Base-by-base conservation (phyloP, 2,329 filamentous ascomycete genomes). In the Reticulascus tulasneorum region DNA sequence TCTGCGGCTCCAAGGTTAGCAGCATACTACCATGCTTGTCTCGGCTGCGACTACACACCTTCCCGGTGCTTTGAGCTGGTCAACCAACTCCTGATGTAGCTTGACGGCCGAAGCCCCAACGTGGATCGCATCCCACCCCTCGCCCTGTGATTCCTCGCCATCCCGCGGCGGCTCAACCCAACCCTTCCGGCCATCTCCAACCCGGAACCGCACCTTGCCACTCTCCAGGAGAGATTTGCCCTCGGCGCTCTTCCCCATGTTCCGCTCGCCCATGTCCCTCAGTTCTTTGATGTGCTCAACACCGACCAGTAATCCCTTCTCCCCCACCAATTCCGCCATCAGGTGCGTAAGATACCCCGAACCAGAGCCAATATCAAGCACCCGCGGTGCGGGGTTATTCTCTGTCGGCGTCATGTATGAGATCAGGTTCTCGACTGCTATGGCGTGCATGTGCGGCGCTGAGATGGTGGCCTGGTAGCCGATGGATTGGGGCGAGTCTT, bases 51-150 rank as follows among this genome's bases (percentile, higher is more conserved):
- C 12, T 35, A 52, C 64, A 51, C 41, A 74, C 66, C 81, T 71
- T 1, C 93, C 93, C 0, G 91, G 91, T 4, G 75, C 66, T 45
- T 79, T 79, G 47, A 98, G 64, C 66, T 97, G 93, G 20, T 81
- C 75, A 29, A 94, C 63, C 47, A 97, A 62, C 40, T 77, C 74
- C 13, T 75, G 55, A 56, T 94, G 90, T 36, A 94, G 63, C 53
- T 79, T 75, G 17, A 66, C 74, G 1, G 91, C 91, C 7, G 88
- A 86, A 1, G 93, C 93, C 0, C 93, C 93, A 4, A 97, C 93
- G 56, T 97, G 93, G 41, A 98, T 97, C 3, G 86, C 90, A 70
- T 97, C 88, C 71, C 91, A 98, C 0, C 79, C 73, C 20, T 59
- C 63, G 43, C 64, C 70, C 10, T 67, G 63, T 37, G 69, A 69